Percentiles rank a stretch among this genome's conserved stretches.
phyloP scores from a whole-genome alignment of 202 grass and related monocot genomes.

The Carex arenaria region DNA sequence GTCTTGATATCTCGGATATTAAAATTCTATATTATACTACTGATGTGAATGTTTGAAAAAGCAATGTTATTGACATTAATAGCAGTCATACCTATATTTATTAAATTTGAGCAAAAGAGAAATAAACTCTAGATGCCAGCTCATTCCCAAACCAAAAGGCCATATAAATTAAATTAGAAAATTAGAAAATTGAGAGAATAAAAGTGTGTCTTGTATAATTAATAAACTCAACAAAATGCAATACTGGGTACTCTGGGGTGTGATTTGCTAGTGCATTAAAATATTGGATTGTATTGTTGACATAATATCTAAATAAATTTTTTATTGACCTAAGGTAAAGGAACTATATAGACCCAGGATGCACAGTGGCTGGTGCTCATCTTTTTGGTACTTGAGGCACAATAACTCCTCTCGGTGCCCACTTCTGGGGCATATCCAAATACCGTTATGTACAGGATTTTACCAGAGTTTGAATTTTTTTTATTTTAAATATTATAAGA shows the following conservation, averaged over 20 bases:
- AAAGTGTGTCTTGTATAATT: not conserved
- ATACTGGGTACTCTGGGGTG: conserved; percentile 4
- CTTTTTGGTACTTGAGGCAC: conserved; percentile 48
- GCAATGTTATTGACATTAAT: not conserved
- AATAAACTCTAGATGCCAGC: not conserved
- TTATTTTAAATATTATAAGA: too few species aligned
- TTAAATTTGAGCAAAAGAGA: not conserved
- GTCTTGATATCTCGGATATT: not conserved
- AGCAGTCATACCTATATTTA: not conserved
- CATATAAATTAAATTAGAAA: not conserved
- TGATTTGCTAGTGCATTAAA: not conserved
- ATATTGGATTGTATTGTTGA: conserved; percentile 16
- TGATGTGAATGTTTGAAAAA: not conserved
- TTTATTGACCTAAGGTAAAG: conserved; percentile 22
- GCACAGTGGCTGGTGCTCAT: conserved; percentile 25
- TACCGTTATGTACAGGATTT: conserved; percentile 18
- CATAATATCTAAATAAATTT: not conserved
- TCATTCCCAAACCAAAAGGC: not conserved
- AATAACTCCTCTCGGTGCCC: conserved; percentile 25
- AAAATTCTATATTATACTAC: not conserved
- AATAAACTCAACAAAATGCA: not conserved
- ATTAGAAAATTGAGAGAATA: not conserved
- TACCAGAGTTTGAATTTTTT: not conserved
- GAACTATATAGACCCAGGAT: conserved; percentile 18
- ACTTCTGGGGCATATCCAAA: conserved; percentile 12